A percentile compares a stretch with the other conserved stretches of the same genome.
These are phyloP conservation scores for Sporothrix inflata DNA, from an alignment of 2,329 filamentous ascomycete species.

Conservation along the genomic window DNA sequence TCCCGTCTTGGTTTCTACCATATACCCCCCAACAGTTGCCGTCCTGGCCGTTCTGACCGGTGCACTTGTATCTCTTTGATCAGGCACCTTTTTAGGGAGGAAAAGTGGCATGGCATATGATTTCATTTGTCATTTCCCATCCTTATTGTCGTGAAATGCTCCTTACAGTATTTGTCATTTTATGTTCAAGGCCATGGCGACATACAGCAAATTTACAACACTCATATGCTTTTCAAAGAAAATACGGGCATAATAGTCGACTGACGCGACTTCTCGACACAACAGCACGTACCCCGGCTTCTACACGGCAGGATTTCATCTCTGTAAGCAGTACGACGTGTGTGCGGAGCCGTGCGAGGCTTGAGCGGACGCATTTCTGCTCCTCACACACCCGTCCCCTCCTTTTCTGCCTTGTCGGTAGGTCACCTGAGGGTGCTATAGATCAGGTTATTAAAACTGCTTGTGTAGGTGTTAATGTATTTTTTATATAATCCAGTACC, in stretches of 20 bases:
- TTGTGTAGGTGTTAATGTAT: neutral
- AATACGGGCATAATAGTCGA: no score
- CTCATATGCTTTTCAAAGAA: no score
- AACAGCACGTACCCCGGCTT: neutral
- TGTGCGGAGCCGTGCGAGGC: neutral
- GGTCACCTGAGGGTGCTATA: slow-evolving; percentile 10
- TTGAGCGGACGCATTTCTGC: neutral
- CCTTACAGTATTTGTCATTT: no score
- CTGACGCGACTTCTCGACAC: neutral
- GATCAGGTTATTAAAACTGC: neutral
- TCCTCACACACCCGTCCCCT: neutral
- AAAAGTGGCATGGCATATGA: neutral
- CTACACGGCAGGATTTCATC: neutral
- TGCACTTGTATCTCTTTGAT: neutral
- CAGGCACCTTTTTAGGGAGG: neutral
- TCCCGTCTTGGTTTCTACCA: neutral
- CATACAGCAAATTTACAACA: no score
- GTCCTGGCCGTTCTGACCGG: neutral
- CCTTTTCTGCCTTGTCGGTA: slow-evolving; percentile 1
- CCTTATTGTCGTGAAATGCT: no score
- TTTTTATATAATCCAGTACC: no score
- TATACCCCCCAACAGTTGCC: neutral
- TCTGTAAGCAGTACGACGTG: neutral
- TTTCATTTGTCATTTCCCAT: no score
- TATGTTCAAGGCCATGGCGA: no score